Base-by-base conservation (phyloP, 208 protist species). In the Crithidia brevicula region DNA sequence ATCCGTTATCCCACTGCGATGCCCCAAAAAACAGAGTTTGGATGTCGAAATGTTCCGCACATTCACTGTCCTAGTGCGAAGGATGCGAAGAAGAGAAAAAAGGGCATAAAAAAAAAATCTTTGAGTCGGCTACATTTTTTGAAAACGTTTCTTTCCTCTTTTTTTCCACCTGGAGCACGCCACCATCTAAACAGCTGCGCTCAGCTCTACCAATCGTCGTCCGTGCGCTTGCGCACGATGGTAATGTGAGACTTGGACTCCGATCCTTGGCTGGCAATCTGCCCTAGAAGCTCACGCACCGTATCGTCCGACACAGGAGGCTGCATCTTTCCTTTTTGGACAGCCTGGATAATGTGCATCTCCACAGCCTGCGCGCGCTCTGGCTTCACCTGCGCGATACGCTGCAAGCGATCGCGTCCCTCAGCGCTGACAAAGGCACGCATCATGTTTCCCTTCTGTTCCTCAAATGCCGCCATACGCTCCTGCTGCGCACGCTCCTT, bases 191-290 rank as follows among this genome's bases (percentile, higher is more conserved):
- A n/a, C n/a, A n/a, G n/a, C n/a, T n/a, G n/a, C n/a, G n/a, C n/a
- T n/a, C n/a, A n/a, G 31, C 20, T 47, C 83, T 86, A 97, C 93
- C 93, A 97, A 67, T 97, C 93, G 49, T 95, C 92, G 77, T 94
- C 90, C 36, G 67, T 94, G 33, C 85, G 77, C 75, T 97, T 97
- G 30, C 92, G 84, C 7, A 85, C 82, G 67, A 97, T 93, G 18
- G 84, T 96, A 67, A 97, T 97, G 68, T 78, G 82, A 22, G 70
- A 77, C 69, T 85, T 86, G 33, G 58, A 47, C 58, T 87, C 88
- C 43, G 77, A 50, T 30, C 73, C 83, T 67, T 92, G 75, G 23
- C 65, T 75, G 0, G 89, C 66, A 42, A 92, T 50, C 73, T 89
- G 75, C 22, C 73, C 64, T 13, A 97, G 72, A 23, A 97, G 72